Conservation (phyloP, 2,329 filamentous ascomycete genomes). For the Amylocarpus encephaloides region DNA sequence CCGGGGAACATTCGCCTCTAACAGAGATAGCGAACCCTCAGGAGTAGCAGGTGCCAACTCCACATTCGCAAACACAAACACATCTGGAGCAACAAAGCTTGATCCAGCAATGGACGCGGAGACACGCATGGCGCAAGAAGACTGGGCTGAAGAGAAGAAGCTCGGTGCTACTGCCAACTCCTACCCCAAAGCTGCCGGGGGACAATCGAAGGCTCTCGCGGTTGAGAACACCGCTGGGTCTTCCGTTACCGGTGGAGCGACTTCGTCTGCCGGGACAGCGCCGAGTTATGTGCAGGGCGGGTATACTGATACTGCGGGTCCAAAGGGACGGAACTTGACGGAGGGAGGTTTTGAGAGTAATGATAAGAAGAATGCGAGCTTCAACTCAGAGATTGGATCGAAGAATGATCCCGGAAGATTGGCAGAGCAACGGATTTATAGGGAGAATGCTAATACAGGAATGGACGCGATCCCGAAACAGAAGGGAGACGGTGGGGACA, state of each 20-base stretch:
- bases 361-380: slow-evolving; percentile 29
- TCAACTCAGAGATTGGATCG: slow-evolving; percentile 38
- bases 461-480: slow-evolving; percentile 21
- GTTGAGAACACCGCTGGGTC: slow-evolving; percentile 12
- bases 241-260: slow-evolving; percentile 8
- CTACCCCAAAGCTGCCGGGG: slow-evolving; percentile 16
- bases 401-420: slow-evolving; percentile 41
- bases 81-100: slow-evolving; percentile 44
- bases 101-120: slow-evolving; percentile 33
- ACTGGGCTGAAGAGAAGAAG: slow-evolving; percentile 23
- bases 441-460: slow-evolving; percentile 21
- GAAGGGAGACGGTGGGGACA: slow-evolving; percentile 16
- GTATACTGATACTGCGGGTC: slow-evolving; percentile 15
- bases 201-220: slow-evolving; percentile 13
- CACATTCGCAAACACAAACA: slow-evolving; percentile 51
- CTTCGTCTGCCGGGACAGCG: slow-evolving; percentile 17
- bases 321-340: slow-evolving; percentile 28
- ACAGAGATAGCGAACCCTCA: slow-evolving; percentile 46
- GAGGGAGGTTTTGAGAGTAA: slow-evolving; percentile 27
- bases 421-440: slow-evolving; percentile 39
- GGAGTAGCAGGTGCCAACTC: slow-evolving; percentile 45
- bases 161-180: slow-evolving; percentile 8
- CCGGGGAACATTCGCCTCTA: slow-evolving; percentile 55
- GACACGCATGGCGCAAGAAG: slow-evolving; percentile 18
- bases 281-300: slow-evolving; percentile 27